phyloP scores from a whole-genome alignment of 257 asterid species.

The Ligustrum vulgare region DNA sequence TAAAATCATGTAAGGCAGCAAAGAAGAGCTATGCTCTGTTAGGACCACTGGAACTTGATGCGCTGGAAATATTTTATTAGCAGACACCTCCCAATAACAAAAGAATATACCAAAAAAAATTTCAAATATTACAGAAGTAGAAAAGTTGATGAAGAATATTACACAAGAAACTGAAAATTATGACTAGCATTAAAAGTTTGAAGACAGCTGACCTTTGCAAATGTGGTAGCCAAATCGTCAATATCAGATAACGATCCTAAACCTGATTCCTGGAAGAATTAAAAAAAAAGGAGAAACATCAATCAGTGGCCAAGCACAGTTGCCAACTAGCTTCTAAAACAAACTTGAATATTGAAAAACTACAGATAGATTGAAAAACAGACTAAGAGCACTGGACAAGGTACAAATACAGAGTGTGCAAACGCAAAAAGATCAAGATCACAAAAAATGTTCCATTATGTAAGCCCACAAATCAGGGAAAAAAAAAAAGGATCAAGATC shows the following conservation, averaged over 20 bases:
- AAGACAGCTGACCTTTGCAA: conserved; percentile 68
- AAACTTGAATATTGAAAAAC: background rate
- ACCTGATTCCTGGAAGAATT: conserved; percentile 79
- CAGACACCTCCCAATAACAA: background rate
- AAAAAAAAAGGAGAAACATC: conserved; percentile 10
- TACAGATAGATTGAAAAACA: background rate
- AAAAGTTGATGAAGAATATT: background rate
- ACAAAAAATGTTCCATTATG: background rate
- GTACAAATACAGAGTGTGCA: conserved; percentile 1
- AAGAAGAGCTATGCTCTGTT: background rate
- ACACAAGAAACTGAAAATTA: background rate
- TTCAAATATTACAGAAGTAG: background rate
- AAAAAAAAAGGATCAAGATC: background rate
- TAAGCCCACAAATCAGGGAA: no score
- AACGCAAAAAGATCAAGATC: background rate
- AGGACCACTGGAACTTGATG: background rate
- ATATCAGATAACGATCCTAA: conserved; percentile 75
- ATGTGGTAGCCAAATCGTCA: conserved; percentile 91
- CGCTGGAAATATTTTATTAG: background rate
- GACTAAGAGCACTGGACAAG: conserved; percentile 8
- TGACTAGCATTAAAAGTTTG: conserved; percentile 6
- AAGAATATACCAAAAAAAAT: background rate
- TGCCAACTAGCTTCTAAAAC: background rate
- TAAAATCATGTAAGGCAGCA: background rate
- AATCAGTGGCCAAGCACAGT: conserved; percentile 10